These are phyloP conservation scores for Mycena leptocephala DNA, from an alignment of 768 basidiomycete species.

Conservation along the genomic window DNA sequence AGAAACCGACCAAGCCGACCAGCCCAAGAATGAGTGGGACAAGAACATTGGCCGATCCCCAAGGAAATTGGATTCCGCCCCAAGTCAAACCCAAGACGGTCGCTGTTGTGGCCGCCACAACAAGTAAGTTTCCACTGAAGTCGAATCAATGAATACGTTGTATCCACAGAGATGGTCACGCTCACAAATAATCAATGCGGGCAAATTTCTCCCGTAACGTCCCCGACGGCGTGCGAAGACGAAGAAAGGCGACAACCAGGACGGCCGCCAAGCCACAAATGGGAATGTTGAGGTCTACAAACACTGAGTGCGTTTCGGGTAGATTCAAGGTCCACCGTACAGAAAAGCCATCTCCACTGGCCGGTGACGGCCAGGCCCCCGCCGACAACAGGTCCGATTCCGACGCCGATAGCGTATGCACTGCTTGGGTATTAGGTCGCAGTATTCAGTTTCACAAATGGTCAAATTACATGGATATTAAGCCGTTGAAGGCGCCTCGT, in stretches of 20 bases:
- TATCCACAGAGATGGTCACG: background rate
- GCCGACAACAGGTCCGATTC: slow-evolving; percentile 54
- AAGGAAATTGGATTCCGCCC: slow-evolving; percentile 62
- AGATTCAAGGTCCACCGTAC: slow-evolving; percentile 23
- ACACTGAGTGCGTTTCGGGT: background rate
- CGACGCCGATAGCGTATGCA: slow-evolving; percentile 54
- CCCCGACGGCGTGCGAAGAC: slow-evolving; percentile 52
- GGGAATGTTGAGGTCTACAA: slow-evolving; percentile 18
- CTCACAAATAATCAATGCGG: slow-evolving; percentile 63
- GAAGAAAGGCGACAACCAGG: slow-evolving; percentile 28
- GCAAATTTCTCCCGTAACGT: slow-evolving; percentile 52
- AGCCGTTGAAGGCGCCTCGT: slow-evolving; percentile 56
- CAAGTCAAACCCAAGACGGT: slow-evolving; percentile 63
- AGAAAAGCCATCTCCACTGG: slow-evolving; percentile 61
- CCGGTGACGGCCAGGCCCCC: slow-evolving; percentile 50
- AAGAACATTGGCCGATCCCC: slow-evolving; percentile 58
- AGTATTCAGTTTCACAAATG: background rate
- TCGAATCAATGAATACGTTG: background rate
- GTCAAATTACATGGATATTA: slow-evolving; percentile 52
- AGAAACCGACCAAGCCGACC: slow-evolving; percentile 52
- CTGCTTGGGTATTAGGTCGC: slow-evolving; percentile 14
- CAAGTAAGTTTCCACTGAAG: slow-evolving; percentile 58
- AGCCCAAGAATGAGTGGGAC: slow-evolving; percentile 61
- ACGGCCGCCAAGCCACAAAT: background rate
- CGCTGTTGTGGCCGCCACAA: slow-evolving; percentile 54